Evolutionary conservation across 2,329 filamentous ascomycete species (phyloP).

Genomic region (Cladophialophora yegresii): DNA sequence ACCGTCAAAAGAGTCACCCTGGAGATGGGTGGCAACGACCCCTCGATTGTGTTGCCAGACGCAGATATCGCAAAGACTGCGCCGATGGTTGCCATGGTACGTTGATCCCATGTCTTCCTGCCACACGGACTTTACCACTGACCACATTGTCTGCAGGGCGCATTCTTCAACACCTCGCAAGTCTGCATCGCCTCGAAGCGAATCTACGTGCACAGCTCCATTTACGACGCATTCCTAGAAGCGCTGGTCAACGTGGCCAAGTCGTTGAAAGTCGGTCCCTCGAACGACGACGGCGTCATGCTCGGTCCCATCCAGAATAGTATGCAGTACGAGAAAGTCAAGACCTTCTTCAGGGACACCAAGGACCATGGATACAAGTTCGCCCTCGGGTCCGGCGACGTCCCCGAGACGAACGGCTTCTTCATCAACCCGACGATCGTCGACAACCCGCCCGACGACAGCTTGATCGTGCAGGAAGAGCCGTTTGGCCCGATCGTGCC

Average conservation of each 20-base stretch:
- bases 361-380: constrained; percentile 58
- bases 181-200: constrained; percentile 58
- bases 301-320: constrained; percentile 66
- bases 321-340: constrained; percentile 65
- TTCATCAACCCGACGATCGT: constrained; percentile 54
- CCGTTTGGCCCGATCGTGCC: constrained; percentile 57
- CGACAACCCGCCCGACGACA: constrained; percentile 39
- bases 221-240: constrained; percentile 53
- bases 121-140: not conserved
- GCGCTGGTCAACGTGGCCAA: constrained; percentile 48
- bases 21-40: constrained; percentile 64
- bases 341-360: constrained; percentile 58
- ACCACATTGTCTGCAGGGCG: constrained; percentile 37
- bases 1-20: constrained; percentile 63
- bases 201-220: constrained; percentile 59
- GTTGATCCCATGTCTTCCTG: not conserved
- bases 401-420: constrained; percentile 47
- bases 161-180: constrained; percentile 62
- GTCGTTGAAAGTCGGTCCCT: constrained; percentile 37
- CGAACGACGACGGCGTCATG: constrained; percentile 47
- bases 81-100: constrained; percentile 50
- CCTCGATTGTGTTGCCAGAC: constrained; percentile 59
- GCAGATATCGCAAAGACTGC: constrained; percentile 57
- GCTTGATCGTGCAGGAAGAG: constrained; percentile 45
- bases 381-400: constrained; percentile 51